phyloP scores from a whole-genome alignment of 495 filamentous ascomycete species.

The Chaetomidium leptoderma region DNA sequence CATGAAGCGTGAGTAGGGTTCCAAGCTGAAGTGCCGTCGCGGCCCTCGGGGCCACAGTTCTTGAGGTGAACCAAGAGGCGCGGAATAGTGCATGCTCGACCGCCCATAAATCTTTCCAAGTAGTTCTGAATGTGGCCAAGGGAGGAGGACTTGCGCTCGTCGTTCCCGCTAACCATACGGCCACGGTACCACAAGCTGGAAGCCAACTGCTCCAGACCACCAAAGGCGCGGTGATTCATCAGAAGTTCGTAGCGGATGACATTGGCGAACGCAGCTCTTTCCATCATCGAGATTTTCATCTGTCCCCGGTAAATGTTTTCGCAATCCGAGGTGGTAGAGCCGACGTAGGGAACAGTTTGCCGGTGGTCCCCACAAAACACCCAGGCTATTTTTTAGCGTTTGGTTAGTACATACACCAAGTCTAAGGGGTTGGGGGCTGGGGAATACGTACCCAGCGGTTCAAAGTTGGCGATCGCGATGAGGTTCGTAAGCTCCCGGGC shows the following conservation, averaged over 20 bases:
- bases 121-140: constrained; percentile 13
- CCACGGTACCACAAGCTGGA: constrained; percentile 22
- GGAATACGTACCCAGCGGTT: too few species aligned
- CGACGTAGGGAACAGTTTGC: constrained; percentile 28
- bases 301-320: constrained; percentile 13
- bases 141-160: not conserved
- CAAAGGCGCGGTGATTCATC: constrained; percentile 29
- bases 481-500: constrained; percentile 27
- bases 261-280: constrained; percentile 14
- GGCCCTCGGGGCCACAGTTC: not conserved
- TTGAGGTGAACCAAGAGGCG: constrained; percentile 20
- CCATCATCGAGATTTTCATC: constrained; percentile 25
- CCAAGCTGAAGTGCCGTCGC: constrained; percentile 11
- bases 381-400: too few species aligned
- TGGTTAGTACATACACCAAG: too few species aligned
- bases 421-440: too few species aligned
- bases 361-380: constrained; percentile 29
- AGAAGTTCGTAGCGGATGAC: constrained; percentile 22
- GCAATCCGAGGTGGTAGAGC: not conserved
- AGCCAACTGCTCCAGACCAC: constrained; percentile 20
- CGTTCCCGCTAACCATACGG: constrained; percentile 12
- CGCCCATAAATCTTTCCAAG: constrained; percentile 1
- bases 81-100: constrained; percentile 2
- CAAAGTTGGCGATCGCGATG: constrained; percentile 27
- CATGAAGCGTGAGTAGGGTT: constrained; percentile 25